A percentile compares a stretch with the other conserved stretches of the same genome.
These are phyloP conservation scores for Rhizopus sp. DNA, from an alignment of 371 early-diverging fungal species.

Conservation along the genomic window DNA sequence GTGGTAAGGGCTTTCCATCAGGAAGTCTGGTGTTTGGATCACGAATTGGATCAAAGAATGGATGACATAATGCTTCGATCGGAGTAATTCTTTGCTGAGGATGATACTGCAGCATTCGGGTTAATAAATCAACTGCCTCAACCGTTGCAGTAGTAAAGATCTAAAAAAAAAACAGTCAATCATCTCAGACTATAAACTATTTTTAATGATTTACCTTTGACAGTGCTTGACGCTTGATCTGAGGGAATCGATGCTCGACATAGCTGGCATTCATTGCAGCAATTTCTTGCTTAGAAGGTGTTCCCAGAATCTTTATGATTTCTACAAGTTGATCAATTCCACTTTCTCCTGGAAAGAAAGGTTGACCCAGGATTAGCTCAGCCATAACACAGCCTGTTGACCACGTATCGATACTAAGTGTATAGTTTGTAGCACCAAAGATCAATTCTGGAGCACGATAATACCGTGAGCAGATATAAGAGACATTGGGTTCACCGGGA, in stretches of 20 bases:
- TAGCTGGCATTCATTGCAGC: conserved; percentile 96
- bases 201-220: conserved; percentile 59
- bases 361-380: conserved; percentile 95
- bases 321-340: conserved; percentile 99
- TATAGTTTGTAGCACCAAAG: conserved; percentile 96
- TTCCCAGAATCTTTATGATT: conserved; percentile 99
- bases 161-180: conserved; percentile 19
- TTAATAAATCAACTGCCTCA: conserved; percentile 87
- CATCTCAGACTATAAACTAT: not conserved
- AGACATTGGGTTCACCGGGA: conserved; percentile 94
- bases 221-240: conserved; percentile 94
- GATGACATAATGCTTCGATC: conserved; percentile 90
- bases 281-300: conserved; percentile 95
- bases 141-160: conserved; percentile 74
- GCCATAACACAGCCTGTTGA: conserved; percentile 99
- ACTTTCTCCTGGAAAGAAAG: conserved; percentile 98
- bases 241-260: conserved; percentile 97
- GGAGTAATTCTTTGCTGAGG: conserved; percentile 89
- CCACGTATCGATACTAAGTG: conserved; percentile 94
- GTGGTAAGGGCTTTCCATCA: conserved; percentile 80
- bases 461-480: conserved; percentile 98
- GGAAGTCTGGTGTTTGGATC: conserved; percentile 77
- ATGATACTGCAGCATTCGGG: conserved; percentile 91
- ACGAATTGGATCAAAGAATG: conserved; percentile 95
- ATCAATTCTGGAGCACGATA: conserved; percentile 99